Conservation (phyloP, 192 early-diverging fungal species). For the Lobosporangium transversale region DNA sequence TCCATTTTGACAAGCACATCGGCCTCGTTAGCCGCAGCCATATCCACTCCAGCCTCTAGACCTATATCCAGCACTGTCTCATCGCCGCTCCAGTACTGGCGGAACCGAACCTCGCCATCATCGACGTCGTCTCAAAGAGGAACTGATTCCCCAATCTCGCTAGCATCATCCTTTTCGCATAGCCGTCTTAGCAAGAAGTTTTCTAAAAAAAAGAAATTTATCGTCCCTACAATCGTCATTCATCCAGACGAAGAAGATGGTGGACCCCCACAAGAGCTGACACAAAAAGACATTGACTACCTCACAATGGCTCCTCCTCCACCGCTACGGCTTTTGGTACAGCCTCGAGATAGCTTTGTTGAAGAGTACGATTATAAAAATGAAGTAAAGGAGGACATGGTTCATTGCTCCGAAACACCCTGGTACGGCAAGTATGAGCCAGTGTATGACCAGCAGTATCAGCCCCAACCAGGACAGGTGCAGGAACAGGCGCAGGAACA, state of each 20-base stretch:
- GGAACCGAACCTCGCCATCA: background rate
- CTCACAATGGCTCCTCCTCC: slow-evolving; percentile 32
- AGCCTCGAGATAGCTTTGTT: slow-evolving; percentile 38
- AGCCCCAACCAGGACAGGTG: too few relatives aligned
- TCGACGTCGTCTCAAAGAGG: background rate
- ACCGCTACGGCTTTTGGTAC: slow-evolving; percentile 16
- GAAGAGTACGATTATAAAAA: too few relatives aligned
- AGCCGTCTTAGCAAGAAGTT: background rate
- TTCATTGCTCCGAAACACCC: too few relatives aligned
- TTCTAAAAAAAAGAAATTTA: background rate
- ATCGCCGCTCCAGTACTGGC: background rate
- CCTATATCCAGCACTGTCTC: background rate
- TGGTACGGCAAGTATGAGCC: too few relatives aligned
- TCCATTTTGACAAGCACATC: background rate
- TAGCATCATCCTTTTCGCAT: background rate
- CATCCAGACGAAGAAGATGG: slow-evolving; percentile 49
- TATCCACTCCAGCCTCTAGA: background rate
- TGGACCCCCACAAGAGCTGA: slow-evolving; percentile 22
- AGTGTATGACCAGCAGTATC: too few relatives aligned
- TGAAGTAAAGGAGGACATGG: too few relatives aligned
- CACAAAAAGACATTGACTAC: slow-evolving; percentile 44
- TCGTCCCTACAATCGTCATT: slow-evolving; percentile 34
- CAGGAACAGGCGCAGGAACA: too few relatives aligned
- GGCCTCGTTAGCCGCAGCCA: background rate
- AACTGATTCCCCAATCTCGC: background rate